Conservation (phyloP, 2,329 filamentous ascomycete genomes). For the Fonsecaea multimorphosa region DNA sequence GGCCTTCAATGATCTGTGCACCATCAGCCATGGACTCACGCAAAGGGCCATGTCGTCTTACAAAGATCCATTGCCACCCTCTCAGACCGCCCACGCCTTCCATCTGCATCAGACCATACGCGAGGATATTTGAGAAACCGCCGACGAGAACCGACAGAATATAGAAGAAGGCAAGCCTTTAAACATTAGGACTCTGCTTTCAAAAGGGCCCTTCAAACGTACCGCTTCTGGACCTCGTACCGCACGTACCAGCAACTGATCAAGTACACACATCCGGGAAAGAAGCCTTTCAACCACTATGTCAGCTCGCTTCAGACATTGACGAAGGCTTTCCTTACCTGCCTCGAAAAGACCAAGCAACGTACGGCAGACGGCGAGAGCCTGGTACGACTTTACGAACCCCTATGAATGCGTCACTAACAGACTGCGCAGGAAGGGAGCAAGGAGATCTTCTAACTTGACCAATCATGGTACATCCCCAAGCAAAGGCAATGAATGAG, state of each 20-base stretch:
- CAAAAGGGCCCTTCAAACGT: background rate
- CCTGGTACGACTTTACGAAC: slow-evolving; percentile 69
- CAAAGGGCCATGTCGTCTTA: slow-evolving; percentile 4
- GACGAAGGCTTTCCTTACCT: background rate
- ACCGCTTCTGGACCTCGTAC: slow-evolving; percentile 34
- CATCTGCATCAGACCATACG: slow-evolving; percentile 34
- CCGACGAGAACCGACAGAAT: slow-evolving; percentile 30
- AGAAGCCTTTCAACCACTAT: slow-evolving; percentile 9
- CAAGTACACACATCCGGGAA: slow-evolving; percentile 34
- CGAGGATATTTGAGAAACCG: slow-evolving; percentile 32
- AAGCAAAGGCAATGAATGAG: slow-evolving; percentile 57
- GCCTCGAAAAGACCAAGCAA: slow-evolving; percentile 68
- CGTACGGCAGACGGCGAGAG: slow-evolving; percentile 71
- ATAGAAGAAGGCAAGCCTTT: slow-evolving; percentile 32
- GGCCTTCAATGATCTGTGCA: slow-evolving; percentile 35
- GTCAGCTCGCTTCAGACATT: background rate
- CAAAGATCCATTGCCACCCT: slow-evolving; percentile 42
- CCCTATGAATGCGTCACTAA: slow-evolving; percentile 49
- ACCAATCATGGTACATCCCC: slow-evolving; percentile 45
- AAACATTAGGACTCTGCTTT: background rate
- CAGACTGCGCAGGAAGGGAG: background rate
- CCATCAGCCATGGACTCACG: background rate
- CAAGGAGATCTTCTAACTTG: slow-evolving; percentile 10
- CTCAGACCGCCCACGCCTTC: slow-evolving; percentile 37
- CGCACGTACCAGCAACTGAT: slow-evolving; percentile 35